A percentile compares a stretch with the other conserved stretches of the same genome.
These are phyloP conservation scores for Martensiomyces pterosporus DNA, from an alignment of 192 early-diverging fungal species.

Conservation along the genomic window DNA sequence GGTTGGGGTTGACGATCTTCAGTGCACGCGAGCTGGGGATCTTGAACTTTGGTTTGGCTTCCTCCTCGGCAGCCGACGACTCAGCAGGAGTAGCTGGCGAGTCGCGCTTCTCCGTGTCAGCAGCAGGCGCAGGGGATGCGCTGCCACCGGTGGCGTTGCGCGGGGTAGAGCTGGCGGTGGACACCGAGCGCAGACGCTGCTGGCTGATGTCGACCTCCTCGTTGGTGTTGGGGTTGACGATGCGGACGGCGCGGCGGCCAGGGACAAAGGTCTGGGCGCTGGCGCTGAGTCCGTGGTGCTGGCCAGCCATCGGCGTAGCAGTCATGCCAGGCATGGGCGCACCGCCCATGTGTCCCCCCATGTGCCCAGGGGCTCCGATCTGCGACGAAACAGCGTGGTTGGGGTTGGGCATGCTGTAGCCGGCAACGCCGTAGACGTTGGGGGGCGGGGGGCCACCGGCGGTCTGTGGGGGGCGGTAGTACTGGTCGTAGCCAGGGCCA, in stretches of 20 bases:
- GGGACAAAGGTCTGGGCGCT: constrained; percentile 38
- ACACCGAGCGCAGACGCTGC: constrained; percentile 36
- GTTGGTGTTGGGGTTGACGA: constrained; percentile 71
- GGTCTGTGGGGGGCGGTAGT: constrained; percentile 30
- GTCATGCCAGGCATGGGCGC: constrained; percentile 44
- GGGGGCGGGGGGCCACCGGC: constrained; percentile 34
- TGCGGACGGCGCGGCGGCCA: constrained; percentile 56
- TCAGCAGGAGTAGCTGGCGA: constrained; percentile 14
- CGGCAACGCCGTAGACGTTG: constrained; percentile 36
- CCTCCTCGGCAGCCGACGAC: constrained; percentile 22
- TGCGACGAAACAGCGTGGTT: constrained; percentile 23
- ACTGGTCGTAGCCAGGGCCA: constrained; percentile 40
- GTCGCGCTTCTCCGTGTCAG: constrained; percentile 23
- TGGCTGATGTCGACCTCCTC: constrained; percentile 60
- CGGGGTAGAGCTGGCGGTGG: constrained; percentile 39
- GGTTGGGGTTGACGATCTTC: constrained; percentile 50
- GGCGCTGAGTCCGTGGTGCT: constrained; percentile 27
- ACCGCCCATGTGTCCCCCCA: constrained; percentile 21
- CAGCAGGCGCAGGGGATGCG: constrained; percentile 33
- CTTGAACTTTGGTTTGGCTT: constrained; percentile 40
- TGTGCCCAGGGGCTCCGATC: constrained; percentile 34
- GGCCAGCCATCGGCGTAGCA: constrained; percentile 37
- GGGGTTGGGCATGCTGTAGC: constrained; percentile 39
- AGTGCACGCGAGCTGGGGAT: constrained; percentile 40
- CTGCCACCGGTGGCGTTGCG: constrained; percentile 39